phyloP scores from a whole-genome alignment of 768 basidiomycete species.

The Roridomyces roridus region DNA sequence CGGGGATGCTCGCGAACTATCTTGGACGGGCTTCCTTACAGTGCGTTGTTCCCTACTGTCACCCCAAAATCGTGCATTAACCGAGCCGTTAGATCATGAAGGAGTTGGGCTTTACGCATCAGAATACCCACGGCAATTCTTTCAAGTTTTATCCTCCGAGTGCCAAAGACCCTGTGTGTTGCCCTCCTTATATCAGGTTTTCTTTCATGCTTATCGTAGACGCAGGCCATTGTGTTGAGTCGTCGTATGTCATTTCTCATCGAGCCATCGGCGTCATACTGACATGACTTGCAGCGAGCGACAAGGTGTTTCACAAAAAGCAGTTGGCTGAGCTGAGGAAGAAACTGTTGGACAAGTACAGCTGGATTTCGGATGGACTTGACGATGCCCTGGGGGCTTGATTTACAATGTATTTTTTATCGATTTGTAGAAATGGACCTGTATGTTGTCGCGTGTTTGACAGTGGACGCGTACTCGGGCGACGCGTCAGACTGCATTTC shows the following conservation, averaged over 20 bases:
- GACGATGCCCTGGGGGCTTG: slow-evolving; percentile 1
- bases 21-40: slow-evolving; percentile 16
- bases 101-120: slow-evolving; percentile 7
- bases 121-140: background rate
- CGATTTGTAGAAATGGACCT: slow-evolving; percentile 8
- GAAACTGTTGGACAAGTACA: slow-evolving; percentile 9
- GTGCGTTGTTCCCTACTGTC: background rate
- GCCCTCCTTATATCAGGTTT: background rate
- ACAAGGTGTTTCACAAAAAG: background rate
- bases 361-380: slow-evolving; percentile 11
- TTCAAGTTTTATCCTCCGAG: slow-evolving; percentile 11
- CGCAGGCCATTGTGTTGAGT: slow-evolving; percentile 3
- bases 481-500: slow-evolving; percentile 50
- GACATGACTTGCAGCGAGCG: background rate
- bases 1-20: background rate
- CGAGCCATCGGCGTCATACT: no score
- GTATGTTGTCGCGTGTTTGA: slow-evolving; percentile 12
- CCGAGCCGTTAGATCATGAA: slow-evolving; percentile 5
- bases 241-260: slow-evolving; percentile 6
- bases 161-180: slow-evolving; percentile 2
- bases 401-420: slow-evolving; percentile 3
- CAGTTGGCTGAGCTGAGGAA: slow-evolving; percentile 1
- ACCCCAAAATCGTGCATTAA: background rate
- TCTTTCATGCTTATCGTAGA: background rate
- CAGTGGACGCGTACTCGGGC: slow-evolving; percentile 49